Evolutionary conservation across 139 green algal species (phyloP), one percentile per base, ranked within the genome.

Genomic region (Tetraselmis striata): DNA sequence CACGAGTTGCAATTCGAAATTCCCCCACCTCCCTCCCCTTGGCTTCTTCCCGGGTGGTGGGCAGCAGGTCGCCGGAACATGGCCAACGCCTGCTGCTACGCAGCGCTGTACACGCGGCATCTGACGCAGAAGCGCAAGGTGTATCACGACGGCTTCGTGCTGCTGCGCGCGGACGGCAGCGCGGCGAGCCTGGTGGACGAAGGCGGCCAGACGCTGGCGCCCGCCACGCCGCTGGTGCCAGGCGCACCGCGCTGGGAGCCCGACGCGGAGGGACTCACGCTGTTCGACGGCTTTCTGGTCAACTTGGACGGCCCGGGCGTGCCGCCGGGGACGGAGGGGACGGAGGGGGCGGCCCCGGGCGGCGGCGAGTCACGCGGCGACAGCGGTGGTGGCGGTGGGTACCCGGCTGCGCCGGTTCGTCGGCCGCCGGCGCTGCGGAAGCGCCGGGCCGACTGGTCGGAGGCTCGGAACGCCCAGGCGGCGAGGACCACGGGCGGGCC

Each of bases 81-180:
- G n/a, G n/a, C n/a, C n/a, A n/a, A n/a, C n/a, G n/a, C n/a, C 45
- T 25, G 45, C 45, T 67, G 45, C 45, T 67, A 18, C 11, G 45
- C 45, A 67, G 45, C 45, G 18, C 80, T 87, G 30, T 87, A 82
- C 80, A 87, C 84, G 0, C 76, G 77, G 32, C 77, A 84, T 30
- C 30, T 84, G 0, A 29, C 11, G 18, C 80, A 87, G 32, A 87
- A 87, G 32, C 59, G 59, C 30, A 80, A 80, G 31, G 81, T 74
- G 18, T 84, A 77, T 1, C 59, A 82, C 2, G 84, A 87, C 77
- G 84, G 84, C 30, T 82, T 84, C 24, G 32, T 87, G 31, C 25
- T 84, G 0, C 5, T 84, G 25, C 27, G 26, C 30, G 28, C 26
- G 23, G n/a, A 2, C 77, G 23, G 32, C 1, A 76, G 81, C 27